Percentiles rank a stretch among this genome's conserved stretches.
Evolutionary conservation across 208 protist genomes (phyloP).

Genomic region (Crithidia fasciculata): DNA sequence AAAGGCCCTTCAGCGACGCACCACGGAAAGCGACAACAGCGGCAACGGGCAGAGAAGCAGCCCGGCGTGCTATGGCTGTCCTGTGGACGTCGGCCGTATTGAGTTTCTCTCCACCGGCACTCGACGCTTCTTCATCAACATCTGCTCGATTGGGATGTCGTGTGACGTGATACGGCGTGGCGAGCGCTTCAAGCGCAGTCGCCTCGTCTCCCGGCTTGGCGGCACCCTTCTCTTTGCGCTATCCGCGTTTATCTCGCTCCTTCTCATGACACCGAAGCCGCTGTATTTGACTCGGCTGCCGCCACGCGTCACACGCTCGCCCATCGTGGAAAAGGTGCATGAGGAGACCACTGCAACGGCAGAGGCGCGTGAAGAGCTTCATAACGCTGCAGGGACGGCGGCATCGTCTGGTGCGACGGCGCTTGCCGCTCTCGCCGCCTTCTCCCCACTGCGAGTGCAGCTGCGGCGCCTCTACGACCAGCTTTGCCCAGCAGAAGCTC

Average conservation of each 20-base stretch:
- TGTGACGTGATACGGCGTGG: conserved; percentile 73
- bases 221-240: conserved; percentile 66
- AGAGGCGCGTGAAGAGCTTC: too few relatives aligned
- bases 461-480: neutral
- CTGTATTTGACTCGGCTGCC: conserved; percentile 43
- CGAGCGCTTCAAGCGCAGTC: conserved; percentile 54
- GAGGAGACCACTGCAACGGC: neutral
- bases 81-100: conserved; percentile 77
- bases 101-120: conserved; percentile 68
- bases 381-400: too few relatives aligned
- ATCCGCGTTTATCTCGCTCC: conserved; percentile 54
- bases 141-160: conserved; percentile 82
- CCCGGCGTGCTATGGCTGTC: conserved; percentile 23
- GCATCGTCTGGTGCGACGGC: too few relatives aligned
- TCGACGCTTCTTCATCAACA: conserved; percentile 82
- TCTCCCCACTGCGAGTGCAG: conserved; percentile 4
- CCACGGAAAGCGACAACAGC: neutral
- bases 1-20: neutral
- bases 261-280: conserved; percentile 53
- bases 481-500: neutral
- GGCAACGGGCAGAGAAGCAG: neutral
- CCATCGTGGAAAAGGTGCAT: neutral
- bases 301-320: conserved; percentile 9
- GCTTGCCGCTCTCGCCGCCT: neutral
- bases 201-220: conserved; percentile 42